These are phyloP conservation scores for Eimeria sp. DNA, from an alignment of 169 alveolate species.

Conservation along the genomic window DNA sequence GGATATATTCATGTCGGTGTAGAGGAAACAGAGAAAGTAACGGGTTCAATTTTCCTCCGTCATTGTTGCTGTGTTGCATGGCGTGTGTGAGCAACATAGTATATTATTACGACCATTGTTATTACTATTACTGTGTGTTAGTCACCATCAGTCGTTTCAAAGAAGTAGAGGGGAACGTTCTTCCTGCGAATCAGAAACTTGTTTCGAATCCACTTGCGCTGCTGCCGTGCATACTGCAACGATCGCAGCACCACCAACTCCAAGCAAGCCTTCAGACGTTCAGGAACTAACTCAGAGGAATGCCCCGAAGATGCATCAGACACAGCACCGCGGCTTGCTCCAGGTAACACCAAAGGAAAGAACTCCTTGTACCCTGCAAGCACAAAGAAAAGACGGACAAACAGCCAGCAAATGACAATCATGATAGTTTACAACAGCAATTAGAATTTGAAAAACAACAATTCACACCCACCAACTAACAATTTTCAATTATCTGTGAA, in stretches of 20 bases:
- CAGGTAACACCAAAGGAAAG: conserved; percentile 60
- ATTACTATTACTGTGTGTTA: not conserved
- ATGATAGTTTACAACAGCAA: too few relatives aligned
- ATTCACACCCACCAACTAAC: too few relatives aligned
- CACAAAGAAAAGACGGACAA: too few relatives aligned
- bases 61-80: too few relatives aligned
- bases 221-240: conserved; percentile 73
- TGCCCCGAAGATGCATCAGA: not conserved
- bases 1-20: too few relatives aligned
- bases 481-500: too few relatives aligned
- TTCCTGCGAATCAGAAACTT: conserved; percentile 64
- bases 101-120: too few relatives aligned
- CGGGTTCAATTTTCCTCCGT: too few relatives aligned
- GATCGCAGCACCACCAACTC: conserved; percentile 68
- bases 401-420: not conserved
- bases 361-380: conserved; percentile 72
- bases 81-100: too few relatives aligned
- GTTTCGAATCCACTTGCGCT: conserved; percentile 75
- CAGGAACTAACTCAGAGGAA: not conserved
- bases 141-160: conserved; percentile 66
- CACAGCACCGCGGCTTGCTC: not conserved
- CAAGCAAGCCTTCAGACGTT: not conserved
- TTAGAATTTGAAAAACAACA: too few relatives aligned
- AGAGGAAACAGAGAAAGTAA: too few relatives aligned
- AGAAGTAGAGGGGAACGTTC: conserved; percentile 53